These are phyloP conservation scores for Candida krabiensis DNA, from an alignment of 805 yeast genomes.

Conservation along the genomic window DNA sequence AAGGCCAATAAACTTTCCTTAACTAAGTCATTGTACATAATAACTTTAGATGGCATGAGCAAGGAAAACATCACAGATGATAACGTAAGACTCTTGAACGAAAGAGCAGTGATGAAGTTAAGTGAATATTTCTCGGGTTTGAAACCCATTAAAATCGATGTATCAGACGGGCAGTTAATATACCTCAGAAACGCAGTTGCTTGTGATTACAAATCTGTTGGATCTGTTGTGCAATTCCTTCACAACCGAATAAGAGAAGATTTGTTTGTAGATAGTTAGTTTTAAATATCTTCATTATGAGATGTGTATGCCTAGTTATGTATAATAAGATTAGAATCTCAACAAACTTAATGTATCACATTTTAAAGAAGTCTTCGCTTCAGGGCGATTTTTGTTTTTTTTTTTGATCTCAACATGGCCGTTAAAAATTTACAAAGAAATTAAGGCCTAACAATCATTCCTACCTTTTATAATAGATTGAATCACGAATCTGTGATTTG, in stretches of 20 bases:
- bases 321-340: no score
- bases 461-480: no score
- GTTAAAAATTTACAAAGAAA: no score
- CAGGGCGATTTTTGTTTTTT: no score
- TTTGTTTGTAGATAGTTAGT: conserved; percentile 1
- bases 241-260: conserved; percentile 17
- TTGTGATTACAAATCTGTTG: conserved; percentile 25
- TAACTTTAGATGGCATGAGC: conserved; percentile 19
- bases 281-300: no score
- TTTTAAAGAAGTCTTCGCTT: no score
- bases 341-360: no score
- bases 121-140: conserved; percentile 22
- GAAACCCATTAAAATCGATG: conserved; percentile 5
- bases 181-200: conserved; percentile 26
- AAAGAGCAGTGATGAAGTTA: conserved; percentile 9
- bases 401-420: no score
- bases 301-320: no score
- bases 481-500: no score
- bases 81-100: conserved; percentile 8
- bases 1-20: conserved; percentile 16
- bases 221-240: conserved; percentile 16
- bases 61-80: conserved; percentile 14
- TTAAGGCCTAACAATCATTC: background rate
- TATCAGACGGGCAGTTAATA: conserved; percentile 15
- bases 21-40: conserved; percentile 22